These are phyloP conservation scores for Phyllosticta paracitricarpa DNA, from an alignment of 2,329 filamentous ascomycete species.

Conservation along the genomic window DNA sequence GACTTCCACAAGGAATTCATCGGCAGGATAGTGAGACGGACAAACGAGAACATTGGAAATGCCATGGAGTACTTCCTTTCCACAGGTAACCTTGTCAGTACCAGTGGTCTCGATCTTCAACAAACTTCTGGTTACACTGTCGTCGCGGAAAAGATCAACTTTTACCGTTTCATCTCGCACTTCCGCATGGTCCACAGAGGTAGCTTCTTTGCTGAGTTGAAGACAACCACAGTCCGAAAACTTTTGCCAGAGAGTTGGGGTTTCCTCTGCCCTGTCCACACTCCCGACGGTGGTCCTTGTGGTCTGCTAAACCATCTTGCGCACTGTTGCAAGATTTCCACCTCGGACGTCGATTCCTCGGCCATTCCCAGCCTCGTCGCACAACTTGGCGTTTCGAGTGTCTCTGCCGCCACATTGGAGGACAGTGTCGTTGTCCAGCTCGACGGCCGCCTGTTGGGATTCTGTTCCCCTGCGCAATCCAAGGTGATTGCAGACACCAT, in stretches of 20 bases:
- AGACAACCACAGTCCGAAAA: constrained; percentile 94
- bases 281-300: constrained; percentile 90
- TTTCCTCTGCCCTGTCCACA: constrained; percentile 94
- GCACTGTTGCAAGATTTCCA: constrained; percentile 88
- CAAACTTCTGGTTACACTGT: constrained; percentile 93
- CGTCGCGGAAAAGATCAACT: constrained; percentile 98
- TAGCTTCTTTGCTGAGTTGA: constrained; percentile 95
- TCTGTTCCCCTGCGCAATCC: constrained; percentile 77
- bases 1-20: constrained; percentile 75
- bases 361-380: constrained; percentile 62
- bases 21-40: constrained; percentile 64
- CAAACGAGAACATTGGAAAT: constrained; percentile 81
- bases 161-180: constrained; percentile 94
- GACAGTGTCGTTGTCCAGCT: constrained; percentile 85
- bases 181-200: constrained; percentile 99
- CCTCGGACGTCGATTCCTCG: constrained; percentile 62
- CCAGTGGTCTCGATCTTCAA: constrained; percentile 86
- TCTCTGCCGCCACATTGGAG: constrained; percentile 66
- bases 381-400: constrained; percentile 67
- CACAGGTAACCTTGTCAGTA: constrained; percentile 85
- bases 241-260: constrained; percentile 95
- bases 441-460: constrained; percentile 82
- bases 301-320: constrained; percentile 90
- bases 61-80: constrained; percentile 91
- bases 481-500: constrained; percentile 74